Percentiles rank a stretch among this genome's conserved stretches.
These are phyloP conservation scores for Parsonsia alboflavescens DNA, from an alignment of 257 asterid genomes.

Conservation along the genomic window DNA sequence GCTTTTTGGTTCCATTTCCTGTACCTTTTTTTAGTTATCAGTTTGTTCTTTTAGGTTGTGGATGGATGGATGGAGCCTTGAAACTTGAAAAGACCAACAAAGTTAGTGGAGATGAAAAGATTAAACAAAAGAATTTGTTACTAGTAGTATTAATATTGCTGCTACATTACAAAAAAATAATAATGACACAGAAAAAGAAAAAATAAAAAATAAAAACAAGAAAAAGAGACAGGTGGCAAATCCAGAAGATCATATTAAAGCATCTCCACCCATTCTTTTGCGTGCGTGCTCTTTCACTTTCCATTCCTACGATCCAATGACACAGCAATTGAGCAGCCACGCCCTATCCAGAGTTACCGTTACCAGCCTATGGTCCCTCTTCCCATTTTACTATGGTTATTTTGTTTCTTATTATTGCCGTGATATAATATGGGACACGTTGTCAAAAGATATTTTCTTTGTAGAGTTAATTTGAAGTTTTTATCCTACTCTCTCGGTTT, in stretches of 20 bases:
- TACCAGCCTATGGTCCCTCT: not conserved
- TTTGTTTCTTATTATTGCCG: no score
- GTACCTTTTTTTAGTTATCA: not conserved
- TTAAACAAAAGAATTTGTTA: not conserved
- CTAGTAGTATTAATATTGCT: not conserved
- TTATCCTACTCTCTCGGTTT: no score
- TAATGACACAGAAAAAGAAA: not conserved
- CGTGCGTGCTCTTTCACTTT: conserved; percentile 18
- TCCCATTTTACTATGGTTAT: not conserved
- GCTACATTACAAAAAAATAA: not conserved
- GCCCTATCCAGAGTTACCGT: not conserved
- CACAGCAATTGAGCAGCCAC: not conserved
- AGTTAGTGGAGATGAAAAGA: conserved; percentile 23
- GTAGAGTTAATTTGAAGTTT: no score
- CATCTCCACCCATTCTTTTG: conserved; percentile 45
- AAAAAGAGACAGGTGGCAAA: conserved; percentile 34
- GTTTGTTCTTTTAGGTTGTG: conserved; percentile 3
- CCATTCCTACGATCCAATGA: conserved; percentile 13
- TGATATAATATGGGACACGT: no score
- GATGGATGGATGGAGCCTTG: not conserved
- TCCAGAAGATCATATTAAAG: conserved; percentile 35
- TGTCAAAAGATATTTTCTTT: no score
- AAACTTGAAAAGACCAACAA: conserved; percentile 26
- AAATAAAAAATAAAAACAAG: conserved; percentile 1
- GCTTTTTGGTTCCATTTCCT: not conserved